phyloP scores from a whole-genome alignment of 345 rosid genomes.

The Syzygium jambos region DNA sequence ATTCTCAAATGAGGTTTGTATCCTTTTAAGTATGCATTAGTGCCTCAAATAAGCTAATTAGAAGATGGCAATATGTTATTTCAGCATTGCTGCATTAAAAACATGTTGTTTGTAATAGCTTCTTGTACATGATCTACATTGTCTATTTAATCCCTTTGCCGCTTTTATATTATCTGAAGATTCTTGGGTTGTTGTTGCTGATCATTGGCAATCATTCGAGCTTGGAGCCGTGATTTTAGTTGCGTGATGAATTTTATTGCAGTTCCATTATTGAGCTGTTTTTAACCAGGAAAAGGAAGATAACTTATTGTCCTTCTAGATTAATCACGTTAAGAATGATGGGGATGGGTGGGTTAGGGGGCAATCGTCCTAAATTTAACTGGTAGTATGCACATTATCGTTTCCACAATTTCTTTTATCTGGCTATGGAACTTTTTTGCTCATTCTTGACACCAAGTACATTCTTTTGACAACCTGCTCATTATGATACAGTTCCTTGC shows the following conservation, averaged over 20 bases:
- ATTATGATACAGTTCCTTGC: conserved; percentile 53
- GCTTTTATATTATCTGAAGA: background rate
- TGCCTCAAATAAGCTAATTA: background rate
- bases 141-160: background rate
- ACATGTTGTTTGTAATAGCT: background rate
- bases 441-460: background rate
- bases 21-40: background rate
- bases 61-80: background rate
- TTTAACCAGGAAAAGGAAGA: background rate
- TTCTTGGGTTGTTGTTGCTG: background rate
- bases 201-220: background rate
- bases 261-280: background rate
- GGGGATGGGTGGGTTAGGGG: background rate
- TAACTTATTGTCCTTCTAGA: background rate
- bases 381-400: background rate
- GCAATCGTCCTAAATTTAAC: background rate
- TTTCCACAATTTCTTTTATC: background rate
- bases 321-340: background rate
- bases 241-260: background rate
- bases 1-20: conserved; percentile 76
- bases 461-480: background rate
- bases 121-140: background rate
- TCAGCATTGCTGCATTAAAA: background rate
- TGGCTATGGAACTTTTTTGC: background rate
- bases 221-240: background rate